Conservation (phyloP, 2,329 filamentous ascomycete genomes). For the Colletotrichum ledebouriae region DNA sequence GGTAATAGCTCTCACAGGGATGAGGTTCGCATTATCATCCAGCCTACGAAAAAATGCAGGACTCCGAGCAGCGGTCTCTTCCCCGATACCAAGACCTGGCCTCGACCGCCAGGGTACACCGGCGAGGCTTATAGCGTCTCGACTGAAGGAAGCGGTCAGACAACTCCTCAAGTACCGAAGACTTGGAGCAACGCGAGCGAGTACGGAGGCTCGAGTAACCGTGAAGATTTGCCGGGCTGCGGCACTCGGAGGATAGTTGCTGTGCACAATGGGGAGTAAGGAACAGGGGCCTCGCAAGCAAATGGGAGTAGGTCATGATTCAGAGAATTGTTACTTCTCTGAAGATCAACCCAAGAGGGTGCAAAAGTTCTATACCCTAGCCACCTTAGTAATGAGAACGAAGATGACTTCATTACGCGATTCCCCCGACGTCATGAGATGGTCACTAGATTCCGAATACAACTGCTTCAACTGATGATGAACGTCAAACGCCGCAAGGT, state of each 20-base stretch:
- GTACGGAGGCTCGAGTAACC: slow-evolving; percentile 39
- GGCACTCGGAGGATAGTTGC: neutral
- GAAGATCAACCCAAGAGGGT: too few species aligned
- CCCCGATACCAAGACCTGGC: slow-evolving; percentile 45
- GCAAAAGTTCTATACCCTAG: too few species aligned
- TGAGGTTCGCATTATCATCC: slow-evolving; percentile 51
- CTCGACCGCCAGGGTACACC: slow-evolving; percentile 48
- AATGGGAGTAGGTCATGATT: too few species aligned
- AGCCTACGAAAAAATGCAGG: slow-evolving; percentile 43
- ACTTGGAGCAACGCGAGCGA: slow-evolving; percentile 51
- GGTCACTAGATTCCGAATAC: too few species aligned
- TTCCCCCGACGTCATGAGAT: too few species aligned
- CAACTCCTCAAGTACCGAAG: slow-evolving; percentile 44
- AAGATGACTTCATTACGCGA: too few species aligned
- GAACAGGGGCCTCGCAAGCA: too few species aligned
- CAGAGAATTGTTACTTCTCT: too few species aligned
- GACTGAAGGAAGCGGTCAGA: slow-evolving; percentile 45
- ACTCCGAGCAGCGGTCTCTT: slow-evolving; percentile 37
- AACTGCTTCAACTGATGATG: too few species aligned
- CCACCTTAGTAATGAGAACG: too few species aligned
- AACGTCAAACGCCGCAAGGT: too few species aligned
- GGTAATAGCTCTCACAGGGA: slow-evolving; percentile 43
- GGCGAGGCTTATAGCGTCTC: slow-evolving; percentile 47
- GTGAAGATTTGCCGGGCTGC: neutral
- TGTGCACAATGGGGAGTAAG: neutral